These are phyloP conservation scores for Blastobotrys niveus DNA, from an alignment of 1,139 yeast species.

Conservation along the genomic window DNA sequence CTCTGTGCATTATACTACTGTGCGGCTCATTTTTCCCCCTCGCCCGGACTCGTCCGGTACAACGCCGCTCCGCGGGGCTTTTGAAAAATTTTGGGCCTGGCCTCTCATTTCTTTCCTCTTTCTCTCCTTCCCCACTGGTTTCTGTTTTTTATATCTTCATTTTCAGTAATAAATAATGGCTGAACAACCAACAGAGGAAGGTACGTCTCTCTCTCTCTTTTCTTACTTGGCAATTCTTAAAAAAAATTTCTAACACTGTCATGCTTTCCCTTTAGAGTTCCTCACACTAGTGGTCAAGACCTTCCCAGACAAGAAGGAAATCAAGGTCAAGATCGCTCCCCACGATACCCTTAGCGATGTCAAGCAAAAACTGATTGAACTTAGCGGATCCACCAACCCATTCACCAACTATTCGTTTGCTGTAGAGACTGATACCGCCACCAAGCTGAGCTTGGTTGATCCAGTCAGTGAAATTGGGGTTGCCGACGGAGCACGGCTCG, in stretches of 20 bases:
- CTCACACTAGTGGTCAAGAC: conserved; percentile 11
- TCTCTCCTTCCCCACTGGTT: not conserved
- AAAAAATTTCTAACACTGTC: not conserved
- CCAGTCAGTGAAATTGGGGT: conserved; percentile 29
- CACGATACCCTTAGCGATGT: conserved; percentile 53
- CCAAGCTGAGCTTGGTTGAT: conserved; percentile 30
- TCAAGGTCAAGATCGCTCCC: conserved; percentile 18
- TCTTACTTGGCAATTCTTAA: not conserved
- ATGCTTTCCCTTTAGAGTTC: conserved; percentile 1
- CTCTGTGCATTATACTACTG: too few relatives aligned
- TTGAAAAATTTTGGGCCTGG: too few relatives aligned
- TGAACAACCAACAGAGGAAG: not conserved
- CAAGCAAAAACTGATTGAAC: conserved; percentile 49
- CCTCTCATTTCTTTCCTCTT: not conserved
- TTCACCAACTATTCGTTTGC: conserved; percentile 55
- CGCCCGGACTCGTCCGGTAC: too few relatives aligned
- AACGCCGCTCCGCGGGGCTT: too few relatives aligned
- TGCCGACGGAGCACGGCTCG: conserved; percentile 31
- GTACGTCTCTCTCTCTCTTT: not conserved
- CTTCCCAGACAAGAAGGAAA: conserved; percentile 8
- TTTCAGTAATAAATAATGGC: not conserved
- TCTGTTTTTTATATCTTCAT: not conserved
- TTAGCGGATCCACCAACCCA: conserved; percentile 45
- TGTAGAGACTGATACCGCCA: conserved; percentile 32
- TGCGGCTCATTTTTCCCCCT: too few relatives aligned